Evolutionary conservation across 257 asterid genomes (phyloP), one percentile per base, ranked within the genome.

Genomic region (Paulownia fortunei): DNA sequence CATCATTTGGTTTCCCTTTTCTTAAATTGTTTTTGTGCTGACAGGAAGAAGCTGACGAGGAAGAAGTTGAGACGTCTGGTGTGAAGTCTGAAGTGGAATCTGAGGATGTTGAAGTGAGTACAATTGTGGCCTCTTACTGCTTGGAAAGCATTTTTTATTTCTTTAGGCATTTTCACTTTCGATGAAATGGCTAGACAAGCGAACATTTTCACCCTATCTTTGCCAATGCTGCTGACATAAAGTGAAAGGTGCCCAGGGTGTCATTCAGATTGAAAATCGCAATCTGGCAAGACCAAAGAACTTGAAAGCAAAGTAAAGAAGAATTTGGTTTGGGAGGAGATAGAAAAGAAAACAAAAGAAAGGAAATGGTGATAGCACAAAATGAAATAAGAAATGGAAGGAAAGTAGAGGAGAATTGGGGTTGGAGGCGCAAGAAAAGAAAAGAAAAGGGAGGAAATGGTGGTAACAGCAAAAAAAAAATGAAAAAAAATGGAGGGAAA

Each of bases 1-100:
- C n/a, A n/a, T n/a, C n/a, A n/a, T n/a, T n/a, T n/a, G n/a, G n/a
- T n/a, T n/a, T n/a, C n/a, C n/a, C n/a, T n/a, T n/a, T n/a, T n/a
- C n/a, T n/a, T n/a, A n/a, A n/a, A n/a, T n/a, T n/a, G n/a, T n/a
- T n/a, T n/a, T n/a, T 51, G 61, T 71, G 41, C 36, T 24, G 24
- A 72, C 72, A 90, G 96, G 90, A 84, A 75, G 89, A 56, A 78
- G 90, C 84, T 74, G 89, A 71, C 71, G 85, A 15, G 6, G 88
- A 88, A 78, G 89, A 90, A 73, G 91, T 84, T 3, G 92, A 84
- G 87, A 82, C 76, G 73, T 85, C 88, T 19, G 93, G 81, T 58
- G 90, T 84, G 59, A 91, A 90, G 81, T 88, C 88, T 42, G 96
- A 81, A 76, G 92, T 84, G 87, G 92, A 88, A 61, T 81, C 90